Conservation (phyloP, 371 early-diverging fungal species). For the Mortierella sp. region DNA sequence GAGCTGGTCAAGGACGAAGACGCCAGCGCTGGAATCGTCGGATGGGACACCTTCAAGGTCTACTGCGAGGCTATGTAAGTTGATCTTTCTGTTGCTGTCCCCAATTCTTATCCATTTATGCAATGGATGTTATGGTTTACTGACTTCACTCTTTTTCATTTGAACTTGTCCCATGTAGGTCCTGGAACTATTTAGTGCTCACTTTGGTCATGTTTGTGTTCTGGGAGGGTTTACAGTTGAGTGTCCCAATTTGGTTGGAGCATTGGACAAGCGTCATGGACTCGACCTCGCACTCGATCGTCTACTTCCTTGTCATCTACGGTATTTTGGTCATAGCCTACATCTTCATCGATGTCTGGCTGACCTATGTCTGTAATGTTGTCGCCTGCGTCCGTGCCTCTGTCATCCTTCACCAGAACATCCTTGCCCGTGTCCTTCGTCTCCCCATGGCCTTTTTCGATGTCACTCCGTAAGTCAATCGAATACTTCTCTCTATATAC, state of each 20-base stretch:
- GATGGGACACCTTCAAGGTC: slow-evolving; percentile 71
- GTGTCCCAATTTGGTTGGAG: slow-evolving; percentile 78
- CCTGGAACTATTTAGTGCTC: slow-evolving; percentile 1
- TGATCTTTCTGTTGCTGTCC: background rate
- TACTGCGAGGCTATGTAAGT: slow-evolving; percentile 69
- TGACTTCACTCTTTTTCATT: background rate
- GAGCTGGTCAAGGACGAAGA: slow-evolving; percentile 36
- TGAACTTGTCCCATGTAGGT: slow-evolving; percentile 4
- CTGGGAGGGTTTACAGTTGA: slow-evolving; percentile 68
- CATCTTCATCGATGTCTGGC: slow-evolving; percentile 58
- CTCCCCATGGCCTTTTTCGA: slow-evolving; percentile 86
- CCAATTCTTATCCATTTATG: background rate
- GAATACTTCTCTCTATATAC: slow-evolving; percentile 57
- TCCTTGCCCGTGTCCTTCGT: slow-evolving; percentile 58
- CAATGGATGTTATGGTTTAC: slow-evolving; percentile 35
- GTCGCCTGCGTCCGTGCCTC: slow-evolving; percentile 51
- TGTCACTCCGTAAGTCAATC: slow-evolving; percentile 85
- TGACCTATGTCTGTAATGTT: slow-evolving; percentile 43
- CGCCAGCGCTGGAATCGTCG: slow-evolving; percentile 73
- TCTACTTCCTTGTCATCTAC: slow-evolving; percentile 57
- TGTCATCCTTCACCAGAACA: slow-evolving; percentile 59
- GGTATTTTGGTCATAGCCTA: slow-evolving; percentile 49
- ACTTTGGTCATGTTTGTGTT: slow-evolving; percentile 27
- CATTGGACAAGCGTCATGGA: slow-evolving; percentile 61
- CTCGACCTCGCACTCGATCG: slow-evolving; percentile 30